Conservation (phyloP, 192 early-diverging fungal genomes). For the Coemansia biformis region DNA sequence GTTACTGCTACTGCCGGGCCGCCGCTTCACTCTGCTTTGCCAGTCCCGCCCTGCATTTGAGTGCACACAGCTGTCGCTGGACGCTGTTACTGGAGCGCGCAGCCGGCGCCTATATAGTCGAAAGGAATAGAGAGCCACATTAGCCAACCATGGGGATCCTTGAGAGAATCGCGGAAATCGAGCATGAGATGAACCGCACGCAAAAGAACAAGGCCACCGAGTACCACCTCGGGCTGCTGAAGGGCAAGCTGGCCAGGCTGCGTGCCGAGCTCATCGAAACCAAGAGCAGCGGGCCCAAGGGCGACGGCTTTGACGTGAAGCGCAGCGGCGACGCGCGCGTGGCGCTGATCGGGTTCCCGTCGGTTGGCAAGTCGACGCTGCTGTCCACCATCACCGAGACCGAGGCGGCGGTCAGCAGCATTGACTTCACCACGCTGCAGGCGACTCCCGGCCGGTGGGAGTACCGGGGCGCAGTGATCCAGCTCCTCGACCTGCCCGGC, state of each 20-base stretch:
- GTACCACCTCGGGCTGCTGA: conserved; percentile 95
- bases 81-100: no score
- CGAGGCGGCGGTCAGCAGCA: conserved; percentile 78
- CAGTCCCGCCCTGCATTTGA: no score
- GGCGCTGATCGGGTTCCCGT: conserved; percentile 95
- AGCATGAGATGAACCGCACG: conserved; percentile 83
- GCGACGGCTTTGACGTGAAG: conserved; percentile 97
- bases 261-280: conserved; percentile 73
- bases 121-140: no score
- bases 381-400: conserved; percentile 88
- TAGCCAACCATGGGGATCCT: conserved; percentile 69
- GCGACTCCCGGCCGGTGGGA: conserved; percentile 94
- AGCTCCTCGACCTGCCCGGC: conserved; percentile 96
- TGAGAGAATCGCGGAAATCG: conserved; percentile 88
- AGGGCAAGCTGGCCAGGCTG: conserved; percentile 90
- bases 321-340: conserved; percentile 95
- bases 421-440: conserved; percentile 96
- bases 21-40: no score
- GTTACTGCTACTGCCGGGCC: no score
- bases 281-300: conserved; percentile 57
- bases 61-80: no score
- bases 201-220: conserved; percentile 99
- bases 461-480: conserved; percentile 93
- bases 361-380: conserved; percentile 97
- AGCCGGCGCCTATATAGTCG: no score